Percentiles rank a stretch among this genome's conserved stretches.
Conservation (phyloP, 1,139 yeast species). For the Scheffersomyces quercinus region DNA sequence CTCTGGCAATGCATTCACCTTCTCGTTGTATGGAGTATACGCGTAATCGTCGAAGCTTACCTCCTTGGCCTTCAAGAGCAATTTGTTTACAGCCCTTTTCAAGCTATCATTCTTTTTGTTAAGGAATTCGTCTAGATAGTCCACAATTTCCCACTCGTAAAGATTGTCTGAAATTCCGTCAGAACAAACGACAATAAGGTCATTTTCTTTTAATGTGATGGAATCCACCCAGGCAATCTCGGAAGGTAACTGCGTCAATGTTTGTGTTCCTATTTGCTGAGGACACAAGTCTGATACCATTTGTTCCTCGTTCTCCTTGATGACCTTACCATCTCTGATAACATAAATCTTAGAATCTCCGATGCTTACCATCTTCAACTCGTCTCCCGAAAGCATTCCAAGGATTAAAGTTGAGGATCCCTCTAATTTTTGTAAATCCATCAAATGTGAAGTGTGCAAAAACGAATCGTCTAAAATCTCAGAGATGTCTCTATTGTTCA, state of each 20-base stretch:
- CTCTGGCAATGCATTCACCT: constrained; percentile 45
- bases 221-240: constrained; percentile 52
- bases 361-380: constrained; percentile 50
- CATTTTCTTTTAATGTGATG: constrained; percentile 39
- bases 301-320: constrained; percentile 50
- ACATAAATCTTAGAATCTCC: constrained; percentile 58
- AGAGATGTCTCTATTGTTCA: constrained; percentile 45
- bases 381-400: constrained; percentile 53
- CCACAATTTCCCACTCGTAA: constrained; percentile 47
- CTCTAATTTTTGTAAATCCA: constrained; percentile 50
- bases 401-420: constrained; percentile 58
- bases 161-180: constrained; percentile 59
- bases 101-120: constrained; percentile 27
- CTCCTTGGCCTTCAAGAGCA: constrained; percentile 47
- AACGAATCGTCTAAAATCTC: constrained; percentile 53
- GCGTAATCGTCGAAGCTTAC: constrained; percentile 58
- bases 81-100: constrained; percentile 39
- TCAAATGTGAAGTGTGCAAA: constrained; percentile 51
- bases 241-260: constrained; percentile 45
- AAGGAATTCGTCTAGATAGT: constrained; percentile 35
- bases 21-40: constrained; percentile 56
- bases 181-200: constrained; percentile 49
- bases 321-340: constrained; percentile 48
- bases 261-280: constrained; percentile 58
- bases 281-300: constrained; percentile 52